A percentile compares a stretch with the other conserved stretches of the same genome.
Evolutionary conservation across 2,329 filamentous ascomycete genomes (phyloP).

Genomic region (Pseudonectria foliicola): DNA sequence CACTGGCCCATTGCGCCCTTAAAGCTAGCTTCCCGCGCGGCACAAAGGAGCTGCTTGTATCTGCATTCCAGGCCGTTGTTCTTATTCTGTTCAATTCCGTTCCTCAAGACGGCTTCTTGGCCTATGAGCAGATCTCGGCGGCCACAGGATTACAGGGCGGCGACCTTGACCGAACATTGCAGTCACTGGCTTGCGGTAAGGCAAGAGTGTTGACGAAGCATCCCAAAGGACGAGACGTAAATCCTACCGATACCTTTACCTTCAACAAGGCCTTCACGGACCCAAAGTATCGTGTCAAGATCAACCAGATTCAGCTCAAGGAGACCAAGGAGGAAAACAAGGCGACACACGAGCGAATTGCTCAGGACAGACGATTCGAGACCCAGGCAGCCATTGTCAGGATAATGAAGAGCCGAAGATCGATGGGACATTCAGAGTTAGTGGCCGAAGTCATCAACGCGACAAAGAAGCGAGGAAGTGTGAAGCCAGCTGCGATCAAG

Average conservation of each 20-base stretch:
- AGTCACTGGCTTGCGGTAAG: conserved; percentile 90
- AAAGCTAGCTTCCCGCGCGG: conserved; percentile 74
- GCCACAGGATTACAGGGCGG: conserved; percentile 67
- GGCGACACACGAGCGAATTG: conserved; percentile 84
- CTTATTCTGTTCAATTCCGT: conserved; percentile 82
- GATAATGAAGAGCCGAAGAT: conserved; percentile 93
- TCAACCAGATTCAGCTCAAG: conserved; percentile 96
- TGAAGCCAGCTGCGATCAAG: conserved; percentile 87
- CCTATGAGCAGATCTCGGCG: conserved; percentile 67
- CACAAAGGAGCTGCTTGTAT: conserved; percentile 81
- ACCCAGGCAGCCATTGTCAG: conserved; percentile 94
- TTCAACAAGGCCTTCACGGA: conserved; percentile 74
- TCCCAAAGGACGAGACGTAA: conserved; percentile 77
- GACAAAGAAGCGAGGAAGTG: conserved; percentile 76
- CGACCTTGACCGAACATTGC: conserved; percentile 83
- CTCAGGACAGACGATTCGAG: conserved; percentile 86
- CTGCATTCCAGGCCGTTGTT: conserved; percentile 85
- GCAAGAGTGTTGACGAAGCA: conserved; percentile 76
- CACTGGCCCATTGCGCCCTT: conserved; percentile 83
- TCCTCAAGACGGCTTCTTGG: conserved; percentile 51
- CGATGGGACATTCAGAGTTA: conserved; percentile 76
- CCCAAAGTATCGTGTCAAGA: conserved; percentile 85
- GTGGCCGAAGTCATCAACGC: conserved; percentile 88
- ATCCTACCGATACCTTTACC: conserved; percentile 70
- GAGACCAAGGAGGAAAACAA: conserved; percentile 95